Conservation (phyloP, 495 filamentous ascomycete species). For the Pseudomonodictys pantanalensis region DNA sequence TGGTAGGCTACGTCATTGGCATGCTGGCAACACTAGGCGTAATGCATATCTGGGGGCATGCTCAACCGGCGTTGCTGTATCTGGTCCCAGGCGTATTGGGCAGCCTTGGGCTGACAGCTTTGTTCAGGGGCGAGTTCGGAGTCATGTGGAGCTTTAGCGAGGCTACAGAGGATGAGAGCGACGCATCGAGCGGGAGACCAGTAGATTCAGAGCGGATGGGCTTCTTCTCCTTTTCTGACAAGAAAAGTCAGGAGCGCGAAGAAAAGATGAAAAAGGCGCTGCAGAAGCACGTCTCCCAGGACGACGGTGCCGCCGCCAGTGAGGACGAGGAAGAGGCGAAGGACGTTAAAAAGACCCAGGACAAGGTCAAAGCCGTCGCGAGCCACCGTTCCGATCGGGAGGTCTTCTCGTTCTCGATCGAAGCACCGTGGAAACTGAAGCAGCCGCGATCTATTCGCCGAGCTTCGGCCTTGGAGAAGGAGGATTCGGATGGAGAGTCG, state of each 20-base stretch:
- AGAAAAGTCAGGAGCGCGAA: conserved; percentile 24
- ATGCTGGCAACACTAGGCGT: conserved; percentile 75
- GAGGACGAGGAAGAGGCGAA: conserved; percentile 4
- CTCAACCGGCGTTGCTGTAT: conserved; percentile 89
- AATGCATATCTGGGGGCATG: conserved; percentile 74
- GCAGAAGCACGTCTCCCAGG: conserved; percentile 14
- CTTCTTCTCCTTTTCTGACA: conserved; percentile 31
- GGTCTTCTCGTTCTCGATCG: conserved; percentile 37
- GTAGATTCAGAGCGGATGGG: conserved; percentile 16
- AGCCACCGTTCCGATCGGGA: conserved; percentile 20
- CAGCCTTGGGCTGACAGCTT: conserved; percentile 76
- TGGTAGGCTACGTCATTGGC: conserved; percentile 74
- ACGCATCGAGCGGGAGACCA: conserved; percentile 30
- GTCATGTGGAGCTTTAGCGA: conserved; percentile 83
- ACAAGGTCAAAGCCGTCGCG: conserved; percentile 16
- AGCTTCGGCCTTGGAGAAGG: background rate
- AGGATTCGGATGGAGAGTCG: background rate
- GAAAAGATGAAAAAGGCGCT: conserved; percentile 22
- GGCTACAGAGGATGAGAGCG: conserved; percentile 45
- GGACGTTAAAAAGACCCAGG: background rate
- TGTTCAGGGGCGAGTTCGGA: conserved; percentile 63
- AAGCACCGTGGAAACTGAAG: conserved; percentile 31
- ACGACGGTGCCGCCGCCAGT: conserved; percentile 8
- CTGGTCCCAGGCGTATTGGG: conserved; percentile 82
- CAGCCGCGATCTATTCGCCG: conserved; percentile 12